Base-by-base conservation (phyloP, 2,329 filamentous ascomycete genomes). In the Chrysoporthe deuterocubensis region DNA sequence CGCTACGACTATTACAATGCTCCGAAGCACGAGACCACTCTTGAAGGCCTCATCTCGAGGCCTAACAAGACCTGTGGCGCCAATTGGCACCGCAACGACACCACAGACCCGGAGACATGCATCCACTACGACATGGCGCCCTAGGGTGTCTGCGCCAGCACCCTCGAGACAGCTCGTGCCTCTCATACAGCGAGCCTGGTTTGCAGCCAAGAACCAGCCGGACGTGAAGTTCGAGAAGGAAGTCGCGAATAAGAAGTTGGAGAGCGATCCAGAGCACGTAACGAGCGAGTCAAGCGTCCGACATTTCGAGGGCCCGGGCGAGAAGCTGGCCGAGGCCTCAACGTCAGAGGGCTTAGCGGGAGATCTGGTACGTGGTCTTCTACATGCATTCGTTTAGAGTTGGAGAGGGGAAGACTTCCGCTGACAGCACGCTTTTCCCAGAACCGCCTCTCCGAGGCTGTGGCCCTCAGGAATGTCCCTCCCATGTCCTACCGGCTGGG, bases 381-480 rank as follows among this genome's bases (percentile, higher is more conserved):
- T 59, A 6, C 6, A 21, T 2, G 5, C 14, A 2, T 9, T 11
- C 13, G 5, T 6, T 26, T 32, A 43, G n/a, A 34, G 18, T 13
- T n/a, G 18, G 6, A 26, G 62, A 56, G 16, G 14, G 14, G 14
- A 40, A 9, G 13, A 42, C 56, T 16, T 34, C n/a, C 21, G 4
- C 42, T 60, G 37, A 58, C 56, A 16, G 7, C 18, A 13, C n/a
- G 32, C 13, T 60, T 60, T 48, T 7, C 11, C 1, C 74, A 92
- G 88, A 81, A 85, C 75, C 85, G 86, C 9, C 85, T 93, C 75
- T 88, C 88, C 74, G 89, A 92, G 16, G 91, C 90, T 0, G 91
- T 94, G 75, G 85, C 84, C 26, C 83, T 94, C 46, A 76, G 78
- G 44, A 81, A 82, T 1, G 90, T 93, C 4, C 92, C 92, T 8